phyloP scores from a whole-genome alignment of 2,329 filamentous ascomycete species.

The Orbilia blumenaviensis region DNA sequence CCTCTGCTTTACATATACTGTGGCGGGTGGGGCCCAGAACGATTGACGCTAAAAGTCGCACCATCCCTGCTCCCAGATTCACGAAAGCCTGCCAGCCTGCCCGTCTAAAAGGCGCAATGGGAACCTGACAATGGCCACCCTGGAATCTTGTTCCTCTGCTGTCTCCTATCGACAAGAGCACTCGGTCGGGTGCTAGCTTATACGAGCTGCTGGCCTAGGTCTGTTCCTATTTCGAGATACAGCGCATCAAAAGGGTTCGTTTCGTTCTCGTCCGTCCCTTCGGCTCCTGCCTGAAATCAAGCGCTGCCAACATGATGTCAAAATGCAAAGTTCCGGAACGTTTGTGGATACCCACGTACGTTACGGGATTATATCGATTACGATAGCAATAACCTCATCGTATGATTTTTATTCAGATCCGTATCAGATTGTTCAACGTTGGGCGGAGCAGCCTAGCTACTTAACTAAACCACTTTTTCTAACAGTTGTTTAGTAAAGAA shows the following conservation, averaged over 20 bases:
- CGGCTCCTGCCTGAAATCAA: constrained; percentile 28
- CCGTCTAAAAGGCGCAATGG: constrained; percentile 43
- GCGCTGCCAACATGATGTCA: neutral
- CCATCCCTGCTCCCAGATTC: constrained; percentile 16
- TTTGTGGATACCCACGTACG: constrained; percentile 1
- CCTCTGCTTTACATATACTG: constrained; percentile 3
- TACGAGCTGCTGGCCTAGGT: neutral
- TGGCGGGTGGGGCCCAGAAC: constrained; percentile 53
- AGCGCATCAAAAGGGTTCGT: constrained; percentile 21
- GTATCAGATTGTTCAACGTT: constrained; percentile 14
- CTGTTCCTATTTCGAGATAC: constrained; percentile 51
- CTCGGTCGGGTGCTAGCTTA: too few relatives aligned
- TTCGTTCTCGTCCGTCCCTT: neutral
- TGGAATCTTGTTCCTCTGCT: constrained; percentile 13
- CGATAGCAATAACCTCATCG: neutral
- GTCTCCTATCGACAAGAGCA: constrained; percentile 13
- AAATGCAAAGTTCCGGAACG: neutral
- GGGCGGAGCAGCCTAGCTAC: neutral
- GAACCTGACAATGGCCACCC: constrained; percentile 28
- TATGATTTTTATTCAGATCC: constrained; percentile 16
- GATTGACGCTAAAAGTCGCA: constrained; percentile 41
- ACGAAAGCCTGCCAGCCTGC: constrained; percentile 21
- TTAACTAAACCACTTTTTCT: neutral
- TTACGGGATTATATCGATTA: constrained; percentile 22
- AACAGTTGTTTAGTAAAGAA: too few relatives aligned